Conservation (phyloP, 2,329 filamentous ascomycete species). For the Exophiala alcalophila region DNA sequence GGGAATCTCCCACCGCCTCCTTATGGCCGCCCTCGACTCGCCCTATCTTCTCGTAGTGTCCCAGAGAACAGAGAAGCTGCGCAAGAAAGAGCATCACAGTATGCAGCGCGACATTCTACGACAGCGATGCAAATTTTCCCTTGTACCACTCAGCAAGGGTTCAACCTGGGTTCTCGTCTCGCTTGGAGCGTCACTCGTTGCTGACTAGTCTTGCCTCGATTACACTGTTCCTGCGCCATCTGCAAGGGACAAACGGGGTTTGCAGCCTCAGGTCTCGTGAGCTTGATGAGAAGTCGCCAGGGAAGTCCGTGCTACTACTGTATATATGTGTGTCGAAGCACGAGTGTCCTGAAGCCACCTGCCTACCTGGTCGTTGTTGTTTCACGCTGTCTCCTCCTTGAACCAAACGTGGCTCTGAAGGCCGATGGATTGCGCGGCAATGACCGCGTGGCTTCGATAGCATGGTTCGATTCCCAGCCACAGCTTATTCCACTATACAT, state of each 20-base stretch:
- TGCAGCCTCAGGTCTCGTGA: no score
- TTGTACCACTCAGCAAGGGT: background rate
- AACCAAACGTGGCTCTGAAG: background rate
- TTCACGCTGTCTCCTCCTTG: slow-evolving; percentile 3
- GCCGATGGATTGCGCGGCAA: slow-evolving; percentile 1
- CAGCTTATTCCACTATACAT: no score
- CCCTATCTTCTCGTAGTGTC: background rate
- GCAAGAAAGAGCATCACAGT: background rate
- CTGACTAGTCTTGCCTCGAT: background rate
- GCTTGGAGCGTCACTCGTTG: background rate
- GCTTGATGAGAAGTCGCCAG: no score
- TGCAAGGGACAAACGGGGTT: slow-evolving; percentile 8
- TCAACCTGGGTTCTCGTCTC: background rate
- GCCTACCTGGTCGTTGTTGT: background rate
- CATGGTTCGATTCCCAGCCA: slow-evolving; percentile 9
- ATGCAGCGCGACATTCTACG: background rate
- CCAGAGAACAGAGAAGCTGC: background rate
- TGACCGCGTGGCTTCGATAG: slow-evolving; percentile 5
- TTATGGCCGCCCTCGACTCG: background rate
- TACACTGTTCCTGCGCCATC: slow-evolving; percentile 4
- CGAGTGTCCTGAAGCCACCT: background rate
- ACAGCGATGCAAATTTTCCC: background rate
- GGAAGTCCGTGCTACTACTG: background rate
- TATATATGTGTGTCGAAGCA: background rate
- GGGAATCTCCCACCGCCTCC: no score